Evolutionary conservation across 1,284 basidiomycete species (phyloP).

Genomic region (Psilocybe mexicana): DNA sequence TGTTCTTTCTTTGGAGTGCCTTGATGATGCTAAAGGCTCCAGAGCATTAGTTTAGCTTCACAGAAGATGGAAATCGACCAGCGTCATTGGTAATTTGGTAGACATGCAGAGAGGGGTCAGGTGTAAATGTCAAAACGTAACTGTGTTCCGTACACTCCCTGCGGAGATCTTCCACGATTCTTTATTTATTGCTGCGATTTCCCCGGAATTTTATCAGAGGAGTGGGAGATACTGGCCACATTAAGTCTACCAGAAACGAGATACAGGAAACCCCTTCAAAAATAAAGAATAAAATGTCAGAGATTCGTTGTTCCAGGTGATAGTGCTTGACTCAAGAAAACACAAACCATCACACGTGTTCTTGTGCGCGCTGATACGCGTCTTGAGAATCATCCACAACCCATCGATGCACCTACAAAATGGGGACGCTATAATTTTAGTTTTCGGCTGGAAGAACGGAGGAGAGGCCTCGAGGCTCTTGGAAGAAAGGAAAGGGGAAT

Average conservation of each 20-base stretch:
- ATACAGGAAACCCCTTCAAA: not conserved
- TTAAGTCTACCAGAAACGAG: not conserved
- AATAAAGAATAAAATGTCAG: not conserved
- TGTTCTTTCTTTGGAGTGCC: conserved; percentile 2
- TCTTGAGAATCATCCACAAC: no score
- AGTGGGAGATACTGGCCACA: not conserved
- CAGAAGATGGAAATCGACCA: not conserved
- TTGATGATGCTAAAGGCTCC: not conserved
- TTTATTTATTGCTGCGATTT: not conserved
- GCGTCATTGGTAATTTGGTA: not conserved
- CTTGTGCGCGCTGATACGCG: no score
- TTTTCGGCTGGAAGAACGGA: no score
- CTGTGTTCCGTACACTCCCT: not conserved
- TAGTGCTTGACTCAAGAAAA: no score
- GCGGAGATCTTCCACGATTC: not conserved
- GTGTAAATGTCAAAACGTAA: conserved; percentile 9
- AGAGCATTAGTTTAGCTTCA: not conserved
- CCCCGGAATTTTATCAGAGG: not conserved
- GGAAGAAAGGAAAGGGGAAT: no score
- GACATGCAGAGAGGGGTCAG: conserved; percentile 2
- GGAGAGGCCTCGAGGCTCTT: no score
- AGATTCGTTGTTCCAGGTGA: not conserved
- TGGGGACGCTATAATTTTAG: no score
- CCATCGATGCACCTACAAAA: no score
- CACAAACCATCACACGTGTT: no score